Base-by-base conservation (phyloP, 805 yeast genomes). In the Sporopachydermia lactativora region DNA sequence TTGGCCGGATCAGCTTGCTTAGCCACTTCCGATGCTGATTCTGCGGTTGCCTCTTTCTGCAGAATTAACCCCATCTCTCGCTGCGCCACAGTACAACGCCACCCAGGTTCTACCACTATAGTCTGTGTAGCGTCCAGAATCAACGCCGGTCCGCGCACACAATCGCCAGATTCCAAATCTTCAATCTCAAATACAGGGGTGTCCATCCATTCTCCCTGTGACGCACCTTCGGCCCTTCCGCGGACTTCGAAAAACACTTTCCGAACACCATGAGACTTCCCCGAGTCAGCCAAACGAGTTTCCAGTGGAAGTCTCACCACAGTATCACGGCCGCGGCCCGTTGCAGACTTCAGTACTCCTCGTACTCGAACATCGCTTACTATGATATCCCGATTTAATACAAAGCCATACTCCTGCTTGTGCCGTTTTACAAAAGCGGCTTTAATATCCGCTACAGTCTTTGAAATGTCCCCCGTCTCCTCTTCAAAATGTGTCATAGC, bases 91-190 rank as follows among this genome's bases (percentile, higher is more conserved):
- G 38, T 1, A 54, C 55, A 39, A 50, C 43, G 19, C 57, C 57
- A 11, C 55, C 57, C 17, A 3, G 89, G 88, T 3, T 81, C 77
- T 31, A 83, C 67, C 4, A 83, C 69, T 45, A 82, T 74, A 1
- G 94, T 83, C 57, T 83, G 94, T 1, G 94, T 83, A 18, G 74
- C 76, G 59, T 83, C 94, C 2, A 82, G 77, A 46, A 83, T 64
- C 48, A 83, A 71, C 0, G 84, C 83, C 5, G 94, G 94, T 1
- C 94, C 94, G 4, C 44, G 36, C 5, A 82, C 54, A 17, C 58
- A 51, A 6, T 69, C 60, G 5, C 92, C 92, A 19, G 66, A 47
- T 1, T 54, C 48, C 35, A 82, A 56, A 14, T 70, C 65, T n/a
- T 68, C 75, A 34, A 82, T 58, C 36, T 68, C 53, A 52, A 62